Evolutionary conservation across 2,329 filamentous ascomycete genomes (phyloP).

Genomic region (Apiospora kogelbergensis): DNA sequence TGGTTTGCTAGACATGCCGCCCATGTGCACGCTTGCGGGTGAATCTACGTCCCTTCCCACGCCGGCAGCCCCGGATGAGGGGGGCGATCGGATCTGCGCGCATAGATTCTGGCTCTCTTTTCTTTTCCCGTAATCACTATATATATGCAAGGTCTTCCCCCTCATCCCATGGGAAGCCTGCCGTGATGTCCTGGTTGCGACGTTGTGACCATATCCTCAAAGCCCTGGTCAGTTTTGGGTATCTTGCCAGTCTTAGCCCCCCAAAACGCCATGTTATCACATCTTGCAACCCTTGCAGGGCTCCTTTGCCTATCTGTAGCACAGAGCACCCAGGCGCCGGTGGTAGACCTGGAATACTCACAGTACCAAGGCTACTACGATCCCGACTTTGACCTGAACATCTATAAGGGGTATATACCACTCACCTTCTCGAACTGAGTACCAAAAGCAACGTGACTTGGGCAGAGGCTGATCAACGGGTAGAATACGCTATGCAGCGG

Average conservation of each 20-base stretch:
- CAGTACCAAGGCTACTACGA: constrained; percentile 44
- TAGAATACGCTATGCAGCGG: constrained; percentile 45
- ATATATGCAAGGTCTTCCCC: not conserved
- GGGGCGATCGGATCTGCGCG: not conserved
- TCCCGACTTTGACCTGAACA: constrained; percentile 37
- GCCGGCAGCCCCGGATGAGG: not conserved
- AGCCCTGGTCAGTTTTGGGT: not conserved
- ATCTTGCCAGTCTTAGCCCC: not conserved
- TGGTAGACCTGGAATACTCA: constrained; percentile 45
- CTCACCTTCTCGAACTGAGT: not conserved
- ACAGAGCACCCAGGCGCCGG: not conserved
- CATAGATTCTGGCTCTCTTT: not conserved
- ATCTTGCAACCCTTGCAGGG: not conserved
- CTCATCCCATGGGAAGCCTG: not conserved
- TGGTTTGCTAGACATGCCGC: not conserved
- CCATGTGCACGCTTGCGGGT: not conserved
- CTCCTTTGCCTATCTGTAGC: not conserved
- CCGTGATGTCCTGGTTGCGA: not conserved
- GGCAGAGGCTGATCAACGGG: not conserved
- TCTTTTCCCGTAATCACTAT: not conserved
- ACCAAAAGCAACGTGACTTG: not conserved
- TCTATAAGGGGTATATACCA: constrained; percentile 42
- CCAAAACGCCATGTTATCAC: not conserved
- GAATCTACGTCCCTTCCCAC: not conserved
- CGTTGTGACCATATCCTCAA: not conserved